phyloP scores from a whole-genome alignment of 345 rosid species.

The Citrus cavaleriei region DNA sequence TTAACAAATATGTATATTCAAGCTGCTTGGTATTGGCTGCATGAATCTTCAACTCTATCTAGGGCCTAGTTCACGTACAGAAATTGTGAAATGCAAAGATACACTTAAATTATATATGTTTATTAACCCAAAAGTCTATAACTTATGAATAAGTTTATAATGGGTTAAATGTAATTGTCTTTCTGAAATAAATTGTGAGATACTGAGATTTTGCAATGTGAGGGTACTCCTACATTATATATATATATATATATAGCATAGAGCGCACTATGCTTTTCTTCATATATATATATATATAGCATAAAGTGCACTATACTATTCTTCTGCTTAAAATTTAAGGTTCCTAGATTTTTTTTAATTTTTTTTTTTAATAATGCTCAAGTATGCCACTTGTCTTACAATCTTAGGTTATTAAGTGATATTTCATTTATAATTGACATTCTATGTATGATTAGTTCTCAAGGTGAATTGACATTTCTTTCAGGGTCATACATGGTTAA shows the following conservation, averaged over 20 bases:
- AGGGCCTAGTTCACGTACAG: neutral
- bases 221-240: no score
- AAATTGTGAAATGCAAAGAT: neutral
- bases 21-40: neutral
- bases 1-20: neutral
- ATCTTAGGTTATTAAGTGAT: no score
- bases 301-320: neutral
- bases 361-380: no score
- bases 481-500: slow-evolving; percentile 97
- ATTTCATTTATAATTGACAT: neutral
- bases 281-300: no score
- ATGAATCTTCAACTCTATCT: neutral
- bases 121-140: no score
- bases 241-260: neutral
- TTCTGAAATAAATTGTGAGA: no score
- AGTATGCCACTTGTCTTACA: no score
- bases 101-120: neutral
- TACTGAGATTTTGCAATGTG: no score
- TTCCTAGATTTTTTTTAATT: no score
- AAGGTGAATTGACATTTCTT: slow-evolving; percentile 19
- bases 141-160: no score
- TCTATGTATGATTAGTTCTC: slow-evolving; percentile 8
- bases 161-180: no score
- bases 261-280: no score
- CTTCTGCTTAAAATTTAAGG: neutral